Evolutionary conservation across 139 green algal genomes (phyloP).

Genomic region (Haematococcus sp.): DNA sequence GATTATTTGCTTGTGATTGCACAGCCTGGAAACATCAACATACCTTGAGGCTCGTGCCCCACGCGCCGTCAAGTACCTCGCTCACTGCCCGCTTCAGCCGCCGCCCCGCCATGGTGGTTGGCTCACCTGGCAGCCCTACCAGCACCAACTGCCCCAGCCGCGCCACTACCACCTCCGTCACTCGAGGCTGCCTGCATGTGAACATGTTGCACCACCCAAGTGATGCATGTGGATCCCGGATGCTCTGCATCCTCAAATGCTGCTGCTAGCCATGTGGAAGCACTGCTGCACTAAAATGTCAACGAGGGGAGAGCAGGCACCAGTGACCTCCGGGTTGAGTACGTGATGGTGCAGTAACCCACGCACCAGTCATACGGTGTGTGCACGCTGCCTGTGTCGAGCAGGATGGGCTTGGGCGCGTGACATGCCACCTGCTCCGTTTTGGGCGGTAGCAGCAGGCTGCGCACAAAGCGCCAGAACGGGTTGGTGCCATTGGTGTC

Average conservation of each 20-base stretch:
- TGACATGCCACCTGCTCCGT: slow-evolving; percentile 69
- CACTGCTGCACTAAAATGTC: no score
- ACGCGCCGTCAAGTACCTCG: slow-evolving; percentile 22
- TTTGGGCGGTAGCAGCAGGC: slow-evolving; percentile 53
- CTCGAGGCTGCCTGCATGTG: not conserved
- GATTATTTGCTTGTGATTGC: no score
- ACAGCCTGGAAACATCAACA: no score
- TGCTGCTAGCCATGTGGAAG: no score
- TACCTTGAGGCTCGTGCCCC: not conserved
- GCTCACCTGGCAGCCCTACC: slow-evolving; percentile 68
- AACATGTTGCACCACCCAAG: no score
- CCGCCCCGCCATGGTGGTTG: slow-evolving; percentile 84
- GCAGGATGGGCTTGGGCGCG: slow-evolving; percentile 82
- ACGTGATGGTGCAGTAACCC: no score
- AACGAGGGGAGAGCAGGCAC: no score
- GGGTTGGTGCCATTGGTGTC: slow-evolving; percentile 61
- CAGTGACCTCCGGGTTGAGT: no score
- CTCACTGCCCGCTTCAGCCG: slow-evolving; percentile 54
- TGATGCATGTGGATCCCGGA: no score
- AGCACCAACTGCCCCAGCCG: slow-evolving; percentile 44
- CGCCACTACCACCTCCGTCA: slow-evolving; percentile 32
- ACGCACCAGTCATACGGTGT: slow-evolving; percentile 76
- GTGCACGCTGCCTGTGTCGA: slow-evolving; percentile 75
- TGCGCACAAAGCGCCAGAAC: slow-evolving; percentile 70
- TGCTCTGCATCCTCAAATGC: no score